Evolutionary conservation across 1,284 basidiomycete genomes (phyloP).

Genomic region (Ceratobasidium sp.): DNA sequence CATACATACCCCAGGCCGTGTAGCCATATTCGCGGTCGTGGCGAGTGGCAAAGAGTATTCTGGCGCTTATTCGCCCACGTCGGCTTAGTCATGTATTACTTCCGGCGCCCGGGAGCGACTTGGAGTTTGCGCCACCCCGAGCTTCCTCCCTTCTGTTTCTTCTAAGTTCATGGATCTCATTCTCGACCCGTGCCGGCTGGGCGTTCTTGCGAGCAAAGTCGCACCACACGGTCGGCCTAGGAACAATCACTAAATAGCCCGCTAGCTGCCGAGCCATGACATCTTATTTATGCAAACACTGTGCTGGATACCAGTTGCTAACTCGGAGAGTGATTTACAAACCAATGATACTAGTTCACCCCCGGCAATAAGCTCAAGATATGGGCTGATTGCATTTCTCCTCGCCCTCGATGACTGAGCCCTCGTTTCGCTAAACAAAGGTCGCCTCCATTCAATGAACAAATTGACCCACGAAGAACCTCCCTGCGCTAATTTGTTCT

Average conservation of each 20-base stretch:
- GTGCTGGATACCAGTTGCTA: not conserved
- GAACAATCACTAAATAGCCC: not conserved
- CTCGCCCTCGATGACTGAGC: not conserved
- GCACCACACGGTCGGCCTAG: not conserved
- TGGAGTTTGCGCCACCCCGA: not conserved
- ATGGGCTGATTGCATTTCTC: not conserved
- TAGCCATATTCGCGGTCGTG: slow-evolving; percentile 30
- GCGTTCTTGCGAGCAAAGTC: not conserved
- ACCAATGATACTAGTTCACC: not conserved
- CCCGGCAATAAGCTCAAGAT: not conserved
- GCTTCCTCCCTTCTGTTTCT: not conserved
- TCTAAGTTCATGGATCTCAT: not conserved
- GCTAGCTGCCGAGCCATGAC: not conserved
- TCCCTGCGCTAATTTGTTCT: slow-evolving; percentile 11
- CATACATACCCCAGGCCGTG: slow-evolving; percentile 38
- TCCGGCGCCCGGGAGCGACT: not conserved
- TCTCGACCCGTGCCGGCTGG: not conserved
- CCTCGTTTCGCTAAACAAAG: not conserved
- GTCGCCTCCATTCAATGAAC: slow-evolving; percentile 12
- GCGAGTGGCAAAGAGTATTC: slow-evolving; percentile 10
- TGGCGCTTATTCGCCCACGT: slow-evolving; percentile 11
- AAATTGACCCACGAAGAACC: slow-evolving; percentile 33
- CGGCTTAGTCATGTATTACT: slow-evolving; percentile 9
- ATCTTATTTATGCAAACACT: not conserved
- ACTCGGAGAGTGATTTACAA: slow-evolving; percentile 14